Conservation (phyloP, 129 eudicot genomes). For the Calendula officinalis region DNA sequence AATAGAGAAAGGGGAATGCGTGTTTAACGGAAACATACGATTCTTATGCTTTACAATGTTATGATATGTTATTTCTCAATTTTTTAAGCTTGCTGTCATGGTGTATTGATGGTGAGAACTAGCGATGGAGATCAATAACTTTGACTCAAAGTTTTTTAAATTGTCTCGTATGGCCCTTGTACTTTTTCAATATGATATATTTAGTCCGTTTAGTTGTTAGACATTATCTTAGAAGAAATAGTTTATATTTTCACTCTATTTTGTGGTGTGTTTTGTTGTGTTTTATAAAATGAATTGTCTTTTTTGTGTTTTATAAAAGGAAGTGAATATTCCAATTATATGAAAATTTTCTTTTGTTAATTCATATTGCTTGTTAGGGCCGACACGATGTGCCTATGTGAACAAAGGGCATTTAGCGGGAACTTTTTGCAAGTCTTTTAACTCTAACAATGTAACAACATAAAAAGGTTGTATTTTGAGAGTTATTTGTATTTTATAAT, state of each 20-base stretch:
- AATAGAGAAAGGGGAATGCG: neutral
- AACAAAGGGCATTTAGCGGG: too few relatives aligned
- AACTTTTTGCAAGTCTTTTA: too few relatives aligned
- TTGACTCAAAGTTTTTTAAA: neutral
- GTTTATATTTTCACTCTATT: too few relatives aligned
- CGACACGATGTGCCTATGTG: too few relatives aligned
- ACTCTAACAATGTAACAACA: too few relatives aligned
- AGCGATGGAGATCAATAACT: neutral
- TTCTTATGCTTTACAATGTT: neutral
- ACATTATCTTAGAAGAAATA: neutral
- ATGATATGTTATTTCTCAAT: neutral
- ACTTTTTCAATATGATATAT: neutral
- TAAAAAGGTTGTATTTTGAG: too few relatives aligned
- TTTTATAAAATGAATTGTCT: neutral
- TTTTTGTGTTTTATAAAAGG: too few relatives aligned
- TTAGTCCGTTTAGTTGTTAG: neutral
- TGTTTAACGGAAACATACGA: conserved; percentile 11
- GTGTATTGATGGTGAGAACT: neutral
- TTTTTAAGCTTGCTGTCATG: neutral
- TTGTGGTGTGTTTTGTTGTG: too few relatives aligned
- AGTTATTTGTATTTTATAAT: too few relatives aligned
- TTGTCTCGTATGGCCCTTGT: neutral
- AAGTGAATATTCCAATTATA: too few relatives aligned
- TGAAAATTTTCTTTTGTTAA: too few relatives aligned
- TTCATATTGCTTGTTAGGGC: too few relatives aligned